Percentiles rank a stretch among this genome's conserved stretches.
These are phyloP conservation scores for Claviceps spartinae DNA, from an alignment of 2,329 filamentous ascomycete genomes.

Conservation along the genomic window DNA sequence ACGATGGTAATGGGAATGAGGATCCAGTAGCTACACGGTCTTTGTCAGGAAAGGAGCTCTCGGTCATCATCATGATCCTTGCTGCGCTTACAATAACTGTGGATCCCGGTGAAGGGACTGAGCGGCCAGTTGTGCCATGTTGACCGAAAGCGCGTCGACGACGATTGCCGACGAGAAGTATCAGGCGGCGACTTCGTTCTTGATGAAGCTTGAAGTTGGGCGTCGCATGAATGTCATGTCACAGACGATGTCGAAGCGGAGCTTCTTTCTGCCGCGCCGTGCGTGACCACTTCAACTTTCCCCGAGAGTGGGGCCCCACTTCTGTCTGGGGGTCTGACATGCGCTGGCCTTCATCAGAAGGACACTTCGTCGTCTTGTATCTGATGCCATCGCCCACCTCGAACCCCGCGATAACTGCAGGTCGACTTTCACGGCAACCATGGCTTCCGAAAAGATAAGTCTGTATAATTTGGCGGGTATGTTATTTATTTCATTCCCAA, in stretches of 20 bases:
- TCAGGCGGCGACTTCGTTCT: not conserved
- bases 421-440: constrained; percentile 8
- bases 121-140: constrained; percentile 71
- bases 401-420: not conserved
- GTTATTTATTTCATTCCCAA: not conserved
- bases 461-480: constrained; percentile 55
- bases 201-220: not conserved
- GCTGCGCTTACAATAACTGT: constrained; percentile 69
- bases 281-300: not conserved
- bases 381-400: not conserved
- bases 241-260: not conserved
- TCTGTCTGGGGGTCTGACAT: not conserved
- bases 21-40: constrained; percentile 77
- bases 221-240: not conserved
- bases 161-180: not conserved
- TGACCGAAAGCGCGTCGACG: constrained; percentile 8
- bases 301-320: not conserved
- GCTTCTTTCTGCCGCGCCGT: constrained; percentile 1
- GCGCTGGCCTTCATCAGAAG: constrained; percentile 1
- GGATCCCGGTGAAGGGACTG: constrained; percentile 98
- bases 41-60: not conserved
- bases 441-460: constrained; percentile 42
- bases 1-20: constrained; percentile 92
- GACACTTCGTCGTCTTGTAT: constrained; percentile 2
- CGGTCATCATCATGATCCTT: not conserved